These are phyloP conservation scores for Saururus chinensis DNA, from an alignment of 164 flowering plant genomes.

Conservation along the genomic window DNA sequence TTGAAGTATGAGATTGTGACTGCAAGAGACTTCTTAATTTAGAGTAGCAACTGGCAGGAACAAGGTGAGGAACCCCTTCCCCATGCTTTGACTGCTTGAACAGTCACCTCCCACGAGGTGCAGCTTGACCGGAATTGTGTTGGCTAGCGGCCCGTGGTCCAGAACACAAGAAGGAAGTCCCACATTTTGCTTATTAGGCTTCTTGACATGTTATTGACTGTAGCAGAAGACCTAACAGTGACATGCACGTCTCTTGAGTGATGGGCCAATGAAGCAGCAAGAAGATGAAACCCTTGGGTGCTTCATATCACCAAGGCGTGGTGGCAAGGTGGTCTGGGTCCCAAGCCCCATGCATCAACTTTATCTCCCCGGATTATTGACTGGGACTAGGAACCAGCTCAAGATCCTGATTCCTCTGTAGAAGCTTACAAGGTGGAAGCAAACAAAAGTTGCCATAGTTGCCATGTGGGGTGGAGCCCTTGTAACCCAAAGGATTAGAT, in stretches of 20 bases:
- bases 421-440: constrained; percentile 4
- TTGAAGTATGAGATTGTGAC: too few relatives aligned
- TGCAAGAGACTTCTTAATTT: too few relatives aligned
- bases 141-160: not conserved
- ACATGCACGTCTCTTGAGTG: not conserved
- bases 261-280: too few relatives aligned
- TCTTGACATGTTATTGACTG: not conserved
- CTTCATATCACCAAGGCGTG: not conserved
- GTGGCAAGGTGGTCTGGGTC: not conserved
- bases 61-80: not conserved
- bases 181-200: not conserved
- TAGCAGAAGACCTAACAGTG: not conserved
- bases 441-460: not conserved
- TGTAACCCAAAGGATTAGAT: not conserved
- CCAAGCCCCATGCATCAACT: not conserved
- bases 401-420: constrained; percentile 2
- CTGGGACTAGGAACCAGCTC: not conserved
- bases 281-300: too few relatives aligned
- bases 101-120: not conserved
- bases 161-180: not conserved
- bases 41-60: too few relatives aligned
- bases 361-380: not conserved
- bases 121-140: not conserved
- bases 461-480: not conserved
- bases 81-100: not conserved